Percentiles rank a stretch among this genome's conserved stretches.
Conservation (phyloP, 805 yeast genomes). For the Candida takata region DNA sequence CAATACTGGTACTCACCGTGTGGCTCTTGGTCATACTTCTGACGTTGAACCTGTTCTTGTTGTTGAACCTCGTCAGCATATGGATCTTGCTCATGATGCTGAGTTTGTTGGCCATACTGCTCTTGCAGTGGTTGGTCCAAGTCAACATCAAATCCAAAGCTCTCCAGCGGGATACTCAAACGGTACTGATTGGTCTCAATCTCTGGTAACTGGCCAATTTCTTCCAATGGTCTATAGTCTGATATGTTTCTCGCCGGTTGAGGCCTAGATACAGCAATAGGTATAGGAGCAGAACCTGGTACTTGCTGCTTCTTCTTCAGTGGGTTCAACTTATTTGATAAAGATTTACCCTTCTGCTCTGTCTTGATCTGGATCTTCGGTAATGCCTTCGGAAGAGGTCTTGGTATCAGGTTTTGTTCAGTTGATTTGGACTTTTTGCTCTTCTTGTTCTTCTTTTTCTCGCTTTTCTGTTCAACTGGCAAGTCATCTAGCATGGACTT, state of each 20-base stretch:
- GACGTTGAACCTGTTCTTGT: neutral
- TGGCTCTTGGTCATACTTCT: neutral
- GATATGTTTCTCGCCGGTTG: constrained; percentile 1
- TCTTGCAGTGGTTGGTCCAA: neutral
- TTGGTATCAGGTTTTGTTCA: neutral
- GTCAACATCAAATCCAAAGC: constrained; percentile 13
- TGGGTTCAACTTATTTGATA: constrained; percentile 3
- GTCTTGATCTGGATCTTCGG: constrained; percentile 3
- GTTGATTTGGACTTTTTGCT: constrained; percentile 8
- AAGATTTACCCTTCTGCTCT: constrained; percentile 1
- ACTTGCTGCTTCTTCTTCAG: constrained; percentile 6
- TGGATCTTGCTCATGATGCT: no score
- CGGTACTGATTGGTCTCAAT: constrained; percentile 22
- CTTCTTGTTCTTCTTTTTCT: constrained; percentile 1
- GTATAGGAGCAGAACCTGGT: constrained; percentile 6
- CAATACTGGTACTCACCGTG: constrained; percentile 12
- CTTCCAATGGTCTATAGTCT: constrained; percentile 15
- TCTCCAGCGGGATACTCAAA: constrained; percentile 21
- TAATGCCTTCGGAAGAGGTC: constrained; percentile 4
- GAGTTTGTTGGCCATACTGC: no score
- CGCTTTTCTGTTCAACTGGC: constrained; percentile 7
- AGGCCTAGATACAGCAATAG: constrained; percentile 2
- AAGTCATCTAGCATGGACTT: constrained; percentile 19
- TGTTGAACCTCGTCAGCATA: no score
- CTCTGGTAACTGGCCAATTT: constrained; percentile 18